phyloP scores from a whole-genome alignment of 139 green algal species.

The Chlamydomonas applanata region DNA sequence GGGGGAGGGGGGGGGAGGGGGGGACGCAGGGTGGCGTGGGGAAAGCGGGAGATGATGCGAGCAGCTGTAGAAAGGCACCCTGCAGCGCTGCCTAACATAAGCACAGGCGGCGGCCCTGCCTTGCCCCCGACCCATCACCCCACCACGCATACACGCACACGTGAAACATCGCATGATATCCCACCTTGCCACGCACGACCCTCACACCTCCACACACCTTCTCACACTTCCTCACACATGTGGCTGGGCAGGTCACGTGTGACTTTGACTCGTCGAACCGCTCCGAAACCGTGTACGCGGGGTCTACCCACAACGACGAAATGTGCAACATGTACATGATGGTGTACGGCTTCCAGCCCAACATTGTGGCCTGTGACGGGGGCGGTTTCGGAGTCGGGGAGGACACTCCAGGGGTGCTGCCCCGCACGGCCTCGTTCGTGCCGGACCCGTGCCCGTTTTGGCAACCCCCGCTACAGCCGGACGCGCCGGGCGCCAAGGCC shows the following conservation, averaged over 20 bases:
- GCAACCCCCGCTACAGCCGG: slow-evolving; percentile 23
- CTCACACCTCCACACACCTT: no score
- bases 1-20: not conserved
- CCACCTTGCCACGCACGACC: no score
- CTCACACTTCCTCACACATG: no score
- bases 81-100: not conserved
- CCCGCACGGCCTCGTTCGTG: slow-evolving; percentile 13
- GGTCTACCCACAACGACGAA: slow-evolving; percentile 67
- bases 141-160: no score
- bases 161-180: no score
- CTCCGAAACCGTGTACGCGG: slow-evolving; percentile 17
- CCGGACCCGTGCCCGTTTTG: slow-evolving; percentile 45
- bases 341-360: slow-evolving; percentile 43
- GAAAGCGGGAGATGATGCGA: not conserved
- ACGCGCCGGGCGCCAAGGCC: not conserved
- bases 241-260: slow-evolving; percentile 70
- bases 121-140: no score
- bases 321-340: slow-evolving; percentile 92
- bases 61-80: not conserved
- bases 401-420: slow-evolving; percentile 32
- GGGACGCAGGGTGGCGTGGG: not conserved
- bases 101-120: no score
- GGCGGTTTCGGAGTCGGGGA: slow-evolving; percentile 18
- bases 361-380: slow-evolving; percentile 45
- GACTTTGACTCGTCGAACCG: slow-evolving; percentile 62